Evolutionary conservation across 2,329 filamentous ascomycete species (phyloP).

Genomic region (Diplocarpon rosae): DNA sequence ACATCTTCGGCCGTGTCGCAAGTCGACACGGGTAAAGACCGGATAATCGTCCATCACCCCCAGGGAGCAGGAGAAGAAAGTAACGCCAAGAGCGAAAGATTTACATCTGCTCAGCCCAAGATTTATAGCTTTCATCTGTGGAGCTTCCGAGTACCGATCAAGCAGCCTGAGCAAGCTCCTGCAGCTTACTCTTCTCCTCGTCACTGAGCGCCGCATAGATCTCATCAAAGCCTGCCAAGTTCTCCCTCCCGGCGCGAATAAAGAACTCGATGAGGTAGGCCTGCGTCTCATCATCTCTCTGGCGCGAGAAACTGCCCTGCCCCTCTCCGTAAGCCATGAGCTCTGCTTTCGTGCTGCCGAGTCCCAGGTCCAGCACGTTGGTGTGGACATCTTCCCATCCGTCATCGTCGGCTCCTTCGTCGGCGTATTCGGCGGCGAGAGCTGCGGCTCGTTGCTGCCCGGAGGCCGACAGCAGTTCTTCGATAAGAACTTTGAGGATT

Average conservation of each 20-base stretch:
- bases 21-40: no score
- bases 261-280: conserved; percentile 79
- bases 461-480: conserved; percentile 76
- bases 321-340: conserved; percentile 68
- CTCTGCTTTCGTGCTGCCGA: conserved; percentile 57
- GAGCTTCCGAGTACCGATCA: neutral
- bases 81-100: no score
- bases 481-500: conserved; percentile 89
- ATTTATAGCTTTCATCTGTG: no score
- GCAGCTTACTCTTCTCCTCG: conserved; percentile 39
- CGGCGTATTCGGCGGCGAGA: conserved; percentile 44
- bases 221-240: conserved; percentile 29
- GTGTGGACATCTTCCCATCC: conserved; percentile 78
- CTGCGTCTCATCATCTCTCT: conserved; percentile 84
- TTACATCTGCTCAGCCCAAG: no score
- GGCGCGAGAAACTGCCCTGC: conserved; percentile 42
- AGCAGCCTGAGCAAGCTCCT: conserved; percentile 25
- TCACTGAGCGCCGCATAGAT: conserved; percentile 28
- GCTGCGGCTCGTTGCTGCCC: conserved; percentile 47
- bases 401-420: conserved; percentile 63
- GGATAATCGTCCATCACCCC: no score
- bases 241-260: conserved; percentile 30
- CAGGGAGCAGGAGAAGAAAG: no score
- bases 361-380: conserved; percentile 64
- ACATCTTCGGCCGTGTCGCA: no score